Percentiles rank a stretch among this genome's conserved stretches.
Conservation (phyloP, 2,329 filamentous ascomycete species). For the Aspergillus udagawae region DNA sequence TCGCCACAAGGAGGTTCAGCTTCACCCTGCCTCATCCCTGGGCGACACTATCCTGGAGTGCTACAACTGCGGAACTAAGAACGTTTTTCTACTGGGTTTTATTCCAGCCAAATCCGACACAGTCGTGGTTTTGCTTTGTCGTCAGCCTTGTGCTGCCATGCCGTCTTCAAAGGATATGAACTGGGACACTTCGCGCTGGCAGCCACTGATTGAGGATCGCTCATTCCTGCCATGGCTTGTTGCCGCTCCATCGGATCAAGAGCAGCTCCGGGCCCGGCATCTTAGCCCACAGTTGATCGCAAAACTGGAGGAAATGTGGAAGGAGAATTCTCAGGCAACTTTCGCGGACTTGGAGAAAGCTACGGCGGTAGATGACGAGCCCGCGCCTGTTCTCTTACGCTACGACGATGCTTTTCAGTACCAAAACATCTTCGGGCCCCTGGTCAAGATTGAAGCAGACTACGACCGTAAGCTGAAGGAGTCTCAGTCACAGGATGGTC, state of each 20-base stretch:
- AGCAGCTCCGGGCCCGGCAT: constrained; percentile 92
- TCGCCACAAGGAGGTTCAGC: constrained; percentile 96
- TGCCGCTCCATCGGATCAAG: constrained; percentile 79
- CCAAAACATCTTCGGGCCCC: constrained; percentile 94
- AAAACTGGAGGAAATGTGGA: constrained; percentile 97
- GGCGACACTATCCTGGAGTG: constrained; percentile 97
- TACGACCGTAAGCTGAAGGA: constrained; percentile 99
- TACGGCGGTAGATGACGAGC: constrained; percentile 88
- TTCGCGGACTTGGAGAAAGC: constrained; percentile 89
- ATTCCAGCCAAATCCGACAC: constrained; percentile 98
- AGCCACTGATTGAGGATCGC: constrained; percentile 93
- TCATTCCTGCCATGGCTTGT: constrained; percentile 95
- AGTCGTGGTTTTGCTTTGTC: constrained; percentile 92
- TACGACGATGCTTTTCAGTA: constrained; percentile 99
- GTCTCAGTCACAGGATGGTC: constrained; percentile 92
- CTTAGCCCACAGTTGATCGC: constrained; percentile 91
- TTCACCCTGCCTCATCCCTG: constrained; percentile 87
- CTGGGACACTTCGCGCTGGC: constrained; percentile 98
- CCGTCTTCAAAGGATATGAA: constrained; percentile 99
- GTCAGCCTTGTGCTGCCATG: constrained; percentile 91
- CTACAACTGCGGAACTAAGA: constrained; percentile 99
- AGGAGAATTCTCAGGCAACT: constrained; percentile 84
- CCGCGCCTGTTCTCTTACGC: constrained; percentile 82
- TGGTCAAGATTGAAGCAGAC: constrained; percentile 98
- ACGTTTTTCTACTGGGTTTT: constrained; percentile 94